phyloP scores from a whole-genome alignment of 1,284 basidiomycete genomes.

The Ganoderma sp. region DNA sequence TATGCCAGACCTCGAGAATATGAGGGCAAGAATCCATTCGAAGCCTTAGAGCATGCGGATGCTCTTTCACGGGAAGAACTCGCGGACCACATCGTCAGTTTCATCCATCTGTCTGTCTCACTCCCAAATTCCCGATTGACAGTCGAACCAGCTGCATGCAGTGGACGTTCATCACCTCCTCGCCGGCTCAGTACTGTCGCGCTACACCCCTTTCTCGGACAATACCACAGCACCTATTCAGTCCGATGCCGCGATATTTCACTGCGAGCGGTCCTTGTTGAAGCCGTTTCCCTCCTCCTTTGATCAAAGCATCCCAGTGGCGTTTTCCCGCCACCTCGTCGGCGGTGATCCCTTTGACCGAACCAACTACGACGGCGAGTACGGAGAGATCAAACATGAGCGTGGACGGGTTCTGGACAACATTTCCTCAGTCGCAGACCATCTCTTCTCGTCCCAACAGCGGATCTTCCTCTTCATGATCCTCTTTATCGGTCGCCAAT shows the following conservation, averaged over 20 bases:
- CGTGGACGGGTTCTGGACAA: background rate
- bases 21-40: background rate
- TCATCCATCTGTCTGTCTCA: background rate
- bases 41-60: background rate
- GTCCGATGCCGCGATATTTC: no score
- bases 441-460: slow-evolving; percentile 7
- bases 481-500: slow-evolving; percentile 6
- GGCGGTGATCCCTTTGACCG: background rate
- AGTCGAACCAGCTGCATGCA: background rate
- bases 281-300: background rate
- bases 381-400: no score
- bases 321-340: background rate
- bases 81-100: background rate
- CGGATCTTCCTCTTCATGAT: slow-evolving; percentile 15
- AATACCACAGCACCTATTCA: no score
- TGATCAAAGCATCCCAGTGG: background rate
- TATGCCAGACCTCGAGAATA: no score
- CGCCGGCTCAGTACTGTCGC: background rate
- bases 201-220: no score
- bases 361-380: no score
- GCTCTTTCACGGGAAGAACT: background rate
- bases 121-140: background rate
- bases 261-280: background rate
- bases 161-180: background rate
- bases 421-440: background rate